Percentiles rank a stretch among this genome's conserved stretches.
Conservation (phyloP, 2,329 filamentous ascomycete genomes). For the Fusarium phyllophilum region DNA sequence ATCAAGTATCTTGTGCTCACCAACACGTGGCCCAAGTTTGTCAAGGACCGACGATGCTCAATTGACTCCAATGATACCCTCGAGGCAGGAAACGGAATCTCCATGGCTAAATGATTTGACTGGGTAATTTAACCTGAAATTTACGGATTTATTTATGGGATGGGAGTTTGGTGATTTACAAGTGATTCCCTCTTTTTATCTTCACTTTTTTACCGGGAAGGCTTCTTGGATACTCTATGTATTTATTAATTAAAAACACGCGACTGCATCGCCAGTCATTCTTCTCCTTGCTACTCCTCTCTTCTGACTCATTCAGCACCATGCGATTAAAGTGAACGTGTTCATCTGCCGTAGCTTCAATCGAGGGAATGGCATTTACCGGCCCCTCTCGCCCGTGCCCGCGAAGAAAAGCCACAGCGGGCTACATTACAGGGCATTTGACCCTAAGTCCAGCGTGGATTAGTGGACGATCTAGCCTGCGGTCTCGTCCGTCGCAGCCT, state of each 20-base stretch:
- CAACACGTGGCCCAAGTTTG: constrained; percentile 74
- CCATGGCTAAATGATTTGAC: background rate
- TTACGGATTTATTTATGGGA: constrained; percentile 1
- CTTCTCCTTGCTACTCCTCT: background rate
- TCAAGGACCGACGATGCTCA: constrained; percentile 54
- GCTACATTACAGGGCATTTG: background rate
- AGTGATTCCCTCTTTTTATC: constrained; percentile 22
- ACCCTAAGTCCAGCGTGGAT: background rate
- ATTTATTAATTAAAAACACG: constrained; percentile 23
- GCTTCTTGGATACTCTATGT: constrained; percentile 18
- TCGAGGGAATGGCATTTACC: background rate
- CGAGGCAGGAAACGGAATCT: constrained; percentile 33
- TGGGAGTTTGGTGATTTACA: constrained; percentile 33
- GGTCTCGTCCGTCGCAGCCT: background rate
- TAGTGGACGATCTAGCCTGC: background rate
- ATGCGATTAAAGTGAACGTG: background rate
- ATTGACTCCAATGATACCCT: constrained; percentile 44
- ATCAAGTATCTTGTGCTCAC: constrained; percentile 76
- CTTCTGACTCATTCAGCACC: background rate
- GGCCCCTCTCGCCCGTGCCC: constrained; percentile 7
- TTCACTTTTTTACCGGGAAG: constrained; percentile 1
- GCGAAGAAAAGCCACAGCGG: background rate
- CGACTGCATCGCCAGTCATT: constrained; percentile 20
- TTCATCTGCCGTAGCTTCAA: background rate
- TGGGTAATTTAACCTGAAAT: background rate